Evolutionary conservation across 164 flowering plant genomes (phyloP), one percentile per base, ranked within the genome.

Genomic region (Vitis riparia): DNA sequence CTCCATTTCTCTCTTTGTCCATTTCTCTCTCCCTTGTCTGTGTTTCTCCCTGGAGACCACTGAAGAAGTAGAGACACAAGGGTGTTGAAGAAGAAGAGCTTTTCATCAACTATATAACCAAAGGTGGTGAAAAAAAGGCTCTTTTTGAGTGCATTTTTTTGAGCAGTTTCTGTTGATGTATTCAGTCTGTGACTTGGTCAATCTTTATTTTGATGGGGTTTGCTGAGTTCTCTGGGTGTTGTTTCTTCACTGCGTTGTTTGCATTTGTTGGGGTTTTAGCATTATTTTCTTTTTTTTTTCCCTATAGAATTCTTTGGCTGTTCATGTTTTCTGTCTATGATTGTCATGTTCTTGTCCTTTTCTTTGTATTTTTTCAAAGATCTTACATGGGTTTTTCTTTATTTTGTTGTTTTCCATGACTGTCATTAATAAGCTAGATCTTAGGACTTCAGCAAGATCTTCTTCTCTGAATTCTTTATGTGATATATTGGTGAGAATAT

Each of bases 201-300:
- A 49, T 9, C 9, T 51, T 12, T 52, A 23, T 52, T 23, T 51
- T 51, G 19, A 7, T 10, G 44, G 44, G 44, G 44, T 37, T 37
- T 37, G 7, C 44, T 37, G 44, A 6, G 44, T 37, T 37, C 6
- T 37, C 5, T 37, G 44, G 44, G 44, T 37, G 44, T 37, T 37
- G 44, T 37, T 37, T 37, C 7, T 37, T 37, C 5, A 37, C 44
- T 37, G 6, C 7, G 44, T 48, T 53, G 27, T 55, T 9, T 68
- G 79, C 76, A 68, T 68, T 68, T 52, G 30, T 27, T 63, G 62
- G 59, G 50, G 51, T 61, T 66, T 37, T 17, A 17, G 55, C 23
- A 53, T 50, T 47, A 5, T 55, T 55, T 68, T 49, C 17, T 17
- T 37, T 12, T 48, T 29, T 52, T 51, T 15, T 47, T 56, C 5